These are phyloP conservation scores for Solanum ahanhuiri DNA, from an alignment of 257 asterid genomes.

Conservation along the genomic window DNA sequence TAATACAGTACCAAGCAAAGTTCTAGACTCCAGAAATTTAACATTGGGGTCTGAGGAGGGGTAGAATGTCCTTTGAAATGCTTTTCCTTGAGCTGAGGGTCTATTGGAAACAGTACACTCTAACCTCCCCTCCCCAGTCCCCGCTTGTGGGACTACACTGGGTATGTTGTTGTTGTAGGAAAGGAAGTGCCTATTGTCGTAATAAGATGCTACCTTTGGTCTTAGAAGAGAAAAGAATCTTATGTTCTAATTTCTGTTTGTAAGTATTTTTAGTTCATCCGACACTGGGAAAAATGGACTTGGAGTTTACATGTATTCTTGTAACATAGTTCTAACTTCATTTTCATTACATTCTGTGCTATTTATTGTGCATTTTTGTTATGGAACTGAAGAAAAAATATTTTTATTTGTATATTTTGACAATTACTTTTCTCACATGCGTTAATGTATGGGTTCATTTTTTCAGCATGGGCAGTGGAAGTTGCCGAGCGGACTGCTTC, in stretches of 20 bases:
- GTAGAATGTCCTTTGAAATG: neutral
- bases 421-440: neutral
- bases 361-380: neutral
- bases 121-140: neutral
- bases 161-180: neutral
- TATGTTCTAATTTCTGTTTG: neutral
- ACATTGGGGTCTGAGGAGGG: neutral
- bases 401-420: neutral
- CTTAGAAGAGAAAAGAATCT: neutral
- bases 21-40: neutral
- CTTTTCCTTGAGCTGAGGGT: neutral
- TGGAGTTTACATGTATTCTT: neutral
- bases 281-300: neutral
- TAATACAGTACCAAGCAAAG: neutral
- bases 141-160: neutral
- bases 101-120: neutral
- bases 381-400: neutral
- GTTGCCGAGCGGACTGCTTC: slow-evolving; percentile 93
- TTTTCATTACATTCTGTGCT: neutral
- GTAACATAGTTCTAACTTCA: neutral
- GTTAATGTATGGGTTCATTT: neutral
- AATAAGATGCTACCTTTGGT: neutral
- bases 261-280: neutral
- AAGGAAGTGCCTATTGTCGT: neutral
- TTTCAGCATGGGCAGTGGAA: slow-evolving; percentile 97